Evolutionary conservation across 208 protist genomes (phyloP), one percentile per base, ranked within the genome.

Genomic region (Acanthamoeba lenticulata): DNA sequence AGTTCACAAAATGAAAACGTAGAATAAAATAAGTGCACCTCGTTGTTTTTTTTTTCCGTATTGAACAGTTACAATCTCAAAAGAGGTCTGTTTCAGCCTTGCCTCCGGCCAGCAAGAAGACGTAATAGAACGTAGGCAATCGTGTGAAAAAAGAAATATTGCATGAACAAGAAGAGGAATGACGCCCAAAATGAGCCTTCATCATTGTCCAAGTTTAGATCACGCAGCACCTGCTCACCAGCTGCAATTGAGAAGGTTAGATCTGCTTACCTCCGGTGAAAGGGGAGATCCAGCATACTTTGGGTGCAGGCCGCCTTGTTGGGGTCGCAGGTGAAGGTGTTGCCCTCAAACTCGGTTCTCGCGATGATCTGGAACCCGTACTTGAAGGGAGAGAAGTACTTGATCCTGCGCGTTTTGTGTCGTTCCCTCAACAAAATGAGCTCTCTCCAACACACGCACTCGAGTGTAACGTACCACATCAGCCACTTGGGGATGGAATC

Each of bases 371-470:
- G 67, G 27, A 79, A 79, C 17, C 67, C 67, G 27, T 79, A 79
- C 36, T 79, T 79, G 67, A 36, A 79, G 13, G 67, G 67, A 13
- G 67, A 79, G 36, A 79, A 79, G 67, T 79, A 79, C 67, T 79
- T 79, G 67, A 79, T 15, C 67, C 67, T 79, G 27, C 52, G 52
- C 52, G 21, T n/a, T n/a, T n/a, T n/a, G n/a, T n/a, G n/a, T n/a
- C n/a, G n/a, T n/a, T n/a, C n/a, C 52, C 11, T 11, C 52, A 60
- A 27, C 15, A 60, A 60, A n/a, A n/a, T n/a, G 32, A 13, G n/a
- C n/a, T n/a, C n/a, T n/a, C n/a, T n/a, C n/a, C n/a, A n/a, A n/a
- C n/a, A n/a, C n/a, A n/a, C n/a, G n/a, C n/a, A n/a, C n/a, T n/a
- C 27, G n/a, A 9, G n/a, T 9, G 11, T 9, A 42, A 79, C 15